Base-by-base conservation (phyloP, 176 grass and related monocot genomes). In the Triticum timopheevii region DNA sequence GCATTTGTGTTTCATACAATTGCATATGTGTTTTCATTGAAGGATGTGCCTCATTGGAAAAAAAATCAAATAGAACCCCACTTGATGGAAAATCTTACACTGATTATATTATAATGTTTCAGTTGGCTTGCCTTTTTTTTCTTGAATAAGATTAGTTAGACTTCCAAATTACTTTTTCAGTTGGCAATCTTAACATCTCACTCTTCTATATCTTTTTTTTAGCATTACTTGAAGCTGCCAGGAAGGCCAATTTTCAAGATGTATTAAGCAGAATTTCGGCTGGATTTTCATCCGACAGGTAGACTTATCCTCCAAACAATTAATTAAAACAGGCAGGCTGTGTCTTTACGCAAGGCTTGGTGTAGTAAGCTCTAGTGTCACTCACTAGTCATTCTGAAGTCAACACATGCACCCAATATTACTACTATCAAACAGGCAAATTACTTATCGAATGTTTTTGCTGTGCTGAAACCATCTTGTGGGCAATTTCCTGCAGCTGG, bases 201-300 rank as follows among this genome's bases (percentile, higher is more conserved):
- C 39, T 76, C 15, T 20, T 22, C 3, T 31, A 20, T 33, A 22
- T 77, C 15, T 77, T 22, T 83, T 35, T 66, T 61, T 56, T 69
- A 98, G 96, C 96, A 85, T 88, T 98, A 84, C 92, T 98, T 83
- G 93, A 98, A 92, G 82, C 92, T 94, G 88, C 96, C 71, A 98
- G 91, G 90, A 98, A 88, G 82, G 88, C 90, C 69, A 94, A 92
- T 33, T 92, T 98, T 77, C 87, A 80, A 80, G 88, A 95, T 78
- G 87, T 98, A 45, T 87, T 92, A 79, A 80, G 66, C 80, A 91
- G 76, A 89, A 94, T 98, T 83, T 89, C 90, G 2, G 68, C 83
- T 54, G 93, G 96, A 91, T 98, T 98, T 91, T 93, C 90, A 85
- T 91, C 93, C 62, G 79, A 83, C 42, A 89, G 93, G 96, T 98